phyloP scores from a whole-genome alignment of 139 green algal genomes.

The Mychonastes homosphaera region DNA sequence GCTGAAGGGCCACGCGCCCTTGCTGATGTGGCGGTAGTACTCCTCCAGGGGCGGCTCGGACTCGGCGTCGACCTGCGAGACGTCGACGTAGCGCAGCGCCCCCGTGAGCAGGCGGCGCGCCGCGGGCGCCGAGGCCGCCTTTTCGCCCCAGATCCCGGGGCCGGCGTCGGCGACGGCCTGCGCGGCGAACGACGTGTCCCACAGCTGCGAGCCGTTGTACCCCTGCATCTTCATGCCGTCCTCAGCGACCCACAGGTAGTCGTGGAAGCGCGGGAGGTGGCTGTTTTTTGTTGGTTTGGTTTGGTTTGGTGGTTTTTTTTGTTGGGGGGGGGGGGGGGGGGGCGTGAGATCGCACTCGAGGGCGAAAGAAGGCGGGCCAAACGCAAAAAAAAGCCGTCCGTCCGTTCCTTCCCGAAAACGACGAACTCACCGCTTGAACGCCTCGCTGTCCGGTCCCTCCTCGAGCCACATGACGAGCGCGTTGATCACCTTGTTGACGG shows the following conservation, averaged over 20 bases:
- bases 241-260: constrained; percentile 98
- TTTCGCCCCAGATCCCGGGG: too few relatives aligned
- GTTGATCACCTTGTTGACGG: constrained; percentile 99
- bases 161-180: constrained; percentile 35
- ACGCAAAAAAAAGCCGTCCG: neutral
- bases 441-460: constrained; percentile 58
- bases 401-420: neutral
- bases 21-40: constrained; percentile 92
- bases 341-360: neutral
- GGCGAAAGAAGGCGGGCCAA: neutral
- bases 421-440: constrained; percentile 61
- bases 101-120: constrained; percentile 20
- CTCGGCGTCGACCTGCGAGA: constrained; percentile 67
- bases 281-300: constrained; percentile 21
- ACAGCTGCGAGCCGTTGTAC: constrained; percentile 96
- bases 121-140: too few relatives aligned
- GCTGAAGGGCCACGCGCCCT: constrained; percentile 95
- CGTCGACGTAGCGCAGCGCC: constrained; percentile 25
- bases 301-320: neutral
- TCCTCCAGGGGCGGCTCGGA: constrained; percentile 38
- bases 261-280: constrained; percentile 68
- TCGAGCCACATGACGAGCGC: constrained; percentile 94
- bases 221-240: constrained; percentile 96
- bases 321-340: neutral
- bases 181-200: constrained; percentile 92